Base-by-base conservation (phyloP, 2,329 filamentous ascomycete species). In the Teratosphaeria destructans region DNA sequence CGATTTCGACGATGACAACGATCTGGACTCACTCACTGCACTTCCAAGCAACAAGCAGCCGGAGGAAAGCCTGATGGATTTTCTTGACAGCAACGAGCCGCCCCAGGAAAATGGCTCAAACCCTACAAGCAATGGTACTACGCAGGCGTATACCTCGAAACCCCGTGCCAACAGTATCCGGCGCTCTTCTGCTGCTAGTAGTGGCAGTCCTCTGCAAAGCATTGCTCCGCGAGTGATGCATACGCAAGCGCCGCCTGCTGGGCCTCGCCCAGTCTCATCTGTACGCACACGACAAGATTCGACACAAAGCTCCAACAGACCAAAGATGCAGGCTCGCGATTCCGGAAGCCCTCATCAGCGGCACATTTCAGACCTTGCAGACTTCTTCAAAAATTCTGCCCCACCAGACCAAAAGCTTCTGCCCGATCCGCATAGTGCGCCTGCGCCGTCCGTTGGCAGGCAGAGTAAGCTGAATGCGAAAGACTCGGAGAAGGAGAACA, bases 11-110 rank as follows among this genome's bases (percentile, higher is more conserved):
- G 55, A 56, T 47, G 72, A 76, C 43, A 84, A 88, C 58, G 85
- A 85, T 4, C 81, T 83, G 14, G 80, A 85, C 34, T 71, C 81
- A 23, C 72, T 79, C 26, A 77, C 74, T 7, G 75, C 75, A 14
- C 74, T 81, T 58, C 77, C 78, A 2, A 66, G 59, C 43, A 73
- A 72, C 16, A 71, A 71, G 11, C 73, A 43, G 66, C 76, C 69
- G 69, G 75, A 88, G 68, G 86, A 91, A 73, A 87, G 84, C 63
- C 72, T 92, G 55, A 83, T 87, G 35, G 88, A 92, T 63, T 92
- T 92, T 69, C 72, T 92, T 49, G 82, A 81, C 61, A 89, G 83
- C 71, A 85, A 82, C 61, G 81, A 86, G 47, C 88, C 88, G 5
- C 86, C 87, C 4, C 32, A 34, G 47, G 55, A 58, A 23, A 60